Evolutionary conservation across 805 yeast genomes (phyloP).

Genomic region (Zygosaccharomyces siamensis): DNA sequence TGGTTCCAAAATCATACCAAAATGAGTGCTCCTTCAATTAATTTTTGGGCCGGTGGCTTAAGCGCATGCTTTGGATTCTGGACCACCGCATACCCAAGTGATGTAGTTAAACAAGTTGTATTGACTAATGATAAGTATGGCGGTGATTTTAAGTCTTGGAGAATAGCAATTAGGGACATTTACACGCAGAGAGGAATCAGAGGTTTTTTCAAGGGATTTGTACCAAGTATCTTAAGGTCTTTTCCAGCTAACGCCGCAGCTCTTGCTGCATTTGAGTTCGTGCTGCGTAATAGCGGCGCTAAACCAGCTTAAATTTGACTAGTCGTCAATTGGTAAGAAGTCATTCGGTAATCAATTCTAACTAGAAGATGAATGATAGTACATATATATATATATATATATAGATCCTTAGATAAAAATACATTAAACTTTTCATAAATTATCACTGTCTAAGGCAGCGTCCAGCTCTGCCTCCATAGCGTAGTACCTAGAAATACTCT

Average conservation of each 20-base stretch:
- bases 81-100: conserved; percentile 85
- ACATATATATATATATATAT: no score
- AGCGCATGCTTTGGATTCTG: conserved; percentile 77
- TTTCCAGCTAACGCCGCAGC: conserved; percentile 97
- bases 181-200: conserved; percentile 55
- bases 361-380: neutral
- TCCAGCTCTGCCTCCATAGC: conserved; percentile 22
- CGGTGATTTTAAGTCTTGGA: conserved; percentile 68
- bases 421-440: neutral
- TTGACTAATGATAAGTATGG: conserved; percentile 72
- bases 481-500: conserved; percentile 16
- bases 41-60: conserved; percentile 90
- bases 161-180: conserved; percentile 64
- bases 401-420: neutral
- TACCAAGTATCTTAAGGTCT: conserved; percentile 89
- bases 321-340: neutral
- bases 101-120: conserved; percentile 80
- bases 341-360: neutral
- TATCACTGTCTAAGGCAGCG: conserved; percentile 6
- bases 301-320: conserved; percentile 13
- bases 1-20: conserved; percentile 61
- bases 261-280: conserved; percentile 80
- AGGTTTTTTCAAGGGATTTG: conserved; percentile 94
- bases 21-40: conserved; percentile 63
- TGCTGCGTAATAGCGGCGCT: conserved; percentile 50